Conservation (phyloP, 1,284 basidiomycete species). For the Leucocoprinus gongylophorus region DNA sequence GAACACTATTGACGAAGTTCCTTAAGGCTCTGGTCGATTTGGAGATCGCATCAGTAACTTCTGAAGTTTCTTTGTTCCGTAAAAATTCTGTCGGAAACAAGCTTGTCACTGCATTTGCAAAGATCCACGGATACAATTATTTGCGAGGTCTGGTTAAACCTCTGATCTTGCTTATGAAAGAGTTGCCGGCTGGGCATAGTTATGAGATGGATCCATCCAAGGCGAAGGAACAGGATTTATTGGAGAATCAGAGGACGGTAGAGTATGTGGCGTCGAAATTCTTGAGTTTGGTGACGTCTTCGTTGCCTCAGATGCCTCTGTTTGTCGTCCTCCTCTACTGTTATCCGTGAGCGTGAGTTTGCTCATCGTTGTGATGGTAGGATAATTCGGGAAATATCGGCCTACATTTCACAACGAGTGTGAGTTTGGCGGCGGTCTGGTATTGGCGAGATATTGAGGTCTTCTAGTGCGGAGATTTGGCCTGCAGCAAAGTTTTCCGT, state of each 20-base stretch:
- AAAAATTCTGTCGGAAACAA: constrained; percentile 82
- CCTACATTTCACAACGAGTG: constrained; percentile 78
- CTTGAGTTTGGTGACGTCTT: constrained; percentile 68
- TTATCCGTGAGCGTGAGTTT: constrained; percentile 10
- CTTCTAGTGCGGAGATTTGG: constrained; percentile 55
- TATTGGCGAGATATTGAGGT: constrained; percentile 6
- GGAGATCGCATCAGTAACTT: constrained; percentile 74
- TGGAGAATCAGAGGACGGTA: constrained; percentile 66
- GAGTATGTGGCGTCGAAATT: constrained; percentile 73
- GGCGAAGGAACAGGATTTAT: constrained; percentile 53
- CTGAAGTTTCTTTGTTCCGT: constrained; percentile 76
- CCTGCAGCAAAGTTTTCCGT: constrained; percentile 82
- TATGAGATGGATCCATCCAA: constrained; percentile 77
- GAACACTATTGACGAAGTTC: constrained; percentile 64
- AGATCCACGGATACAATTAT: constrained; percentile 85
- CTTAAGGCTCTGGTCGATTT: constrained; percentile 81
- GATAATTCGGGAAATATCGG: constrained; percentile 83
- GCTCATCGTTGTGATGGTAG: constrained; percentile 31
- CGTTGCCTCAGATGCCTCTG: constrained; percentile 68
- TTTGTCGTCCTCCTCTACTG: constrained; percentile 33
- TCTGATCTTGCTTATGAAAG: constrained; percentile 66
- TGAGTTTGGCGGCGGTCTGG: constrained; percentile 34
- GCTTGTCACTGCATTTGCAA: constrained; percentile 79
- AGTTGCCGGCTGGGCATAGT: constrained; percentile 65
- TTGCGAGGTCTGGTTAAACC: constrained; percentile 72